A percentile compares a stretch with the other conserved stretches of the same genome.
phyloP scores from a whole-genome alignment of 2,329 filamentous ascomycete genomes.

The Beauveria brongniartii region DNA sequence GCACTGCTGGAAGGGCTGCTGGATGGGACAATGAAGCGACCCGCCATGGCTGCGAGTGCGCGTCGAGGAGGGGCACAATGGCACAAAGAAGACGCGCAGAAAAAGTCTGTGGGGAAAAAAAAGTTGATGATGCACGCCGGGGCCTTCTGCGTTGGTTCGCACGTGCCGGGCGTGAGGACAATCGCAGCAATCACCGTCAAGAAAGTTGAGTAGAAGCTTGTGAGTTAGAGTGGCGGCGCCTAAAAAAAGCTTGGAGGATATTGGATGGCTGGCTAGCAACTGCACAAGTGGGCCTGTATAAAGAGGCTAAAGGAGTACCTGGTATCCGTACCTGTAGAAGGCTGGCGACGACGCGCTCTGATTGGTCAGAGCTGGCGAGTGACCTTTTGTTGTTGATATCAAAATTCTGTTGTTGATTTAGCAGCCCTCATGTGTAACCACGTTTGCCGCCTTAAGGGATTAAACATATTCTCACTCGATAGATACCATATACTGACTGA shows the following conservation, averaged over 20 bases:
- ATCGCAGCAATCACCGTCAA: neutral
- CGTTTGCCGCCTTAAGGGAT: too few relatives aligned
- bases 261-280: neutral
- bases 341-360: too few relatives aligned
- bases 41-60: conserved; percentile 27
- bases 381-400: too few relatives aligned
- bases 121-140: neutral
- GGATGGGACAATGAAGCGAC: conserved; percentile 34
- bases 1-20: conserved; percentile 34
- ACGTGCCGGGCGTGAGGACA: neutral
- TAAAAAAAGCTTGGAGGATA: neutral
- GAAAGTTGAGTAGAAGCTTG: neutral
- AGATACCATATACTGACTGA: too few relatives aligned
- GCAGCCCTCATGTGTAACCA: too few relatives aligned
- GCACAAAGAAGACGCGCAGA: neutral
- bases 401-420: too few relatives aligned
- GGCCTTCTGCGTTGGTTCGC: neutral
- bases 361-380: too few relatives aligned
- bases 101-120: neutral
- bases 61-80: neutral
- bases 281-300: neutral
- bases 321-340: too few relatives aligned
- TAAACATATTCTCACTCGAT: too few relatives aligned
- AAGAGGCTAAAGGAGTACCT: too few relatives aligned
- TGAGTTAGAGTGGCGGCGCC: conserved; percentile 3